Percentiles rank a stretch among this genome's conserved stretches.
Evolutionary conservation across 2,329 filamentous ascomycete species (phyloP).

Genomic region (Claviceps purpurea): DNA sequence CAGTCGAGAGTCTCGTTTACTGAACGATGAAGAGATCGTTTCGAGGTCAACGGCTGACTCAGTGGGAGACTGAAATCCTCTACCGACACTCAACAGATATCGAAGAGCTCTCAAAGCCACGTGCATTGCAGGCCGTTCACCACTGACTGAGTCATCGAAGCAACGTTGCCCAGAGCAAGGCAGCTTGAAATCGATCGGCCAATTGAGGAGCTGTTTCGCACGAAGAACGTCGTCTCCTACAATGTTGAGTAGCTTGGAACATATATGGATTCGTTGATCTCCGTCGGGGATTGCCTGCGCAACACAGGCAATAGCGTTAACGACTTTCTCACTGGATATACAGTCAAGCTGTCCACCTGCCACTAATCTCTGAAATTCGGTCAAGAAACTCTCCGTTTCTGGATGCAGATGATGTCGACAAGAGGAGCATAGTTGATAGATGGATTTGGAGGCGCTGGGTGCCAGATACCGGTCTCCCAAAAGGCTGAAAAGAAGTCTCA

Average conservation of each 20-base stretch:
- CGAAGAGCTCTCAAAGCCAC: constrained; percentile 44
- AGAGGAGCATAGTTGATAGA: constrained; percentile 60
- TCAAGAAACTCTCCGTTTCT: constrained; percentile 55
- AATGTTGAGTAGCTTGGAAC: constrained; percentile 46
- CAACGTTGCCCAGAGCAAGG: constrained; percentile 16
- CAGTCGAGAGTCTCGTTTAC: constrained; percentile 10
- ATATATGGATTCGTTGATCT: constrained; percentile 35
- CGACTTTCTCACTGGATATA: constrained; percentile 57
- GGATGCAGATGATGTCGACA: constrained; percentile 56
- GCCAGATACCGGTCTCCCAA: constrained; percentile 50
- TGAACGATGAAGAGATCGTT: constrained; percentile 18
- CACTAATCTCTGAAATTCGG: constrained; percentile 55
- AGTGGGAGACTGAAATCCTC: constrained; percentile 54
- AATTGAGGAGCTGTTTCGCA: constrained; percentile 12
- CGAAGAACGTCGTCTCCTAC: constrained; percentile 41
- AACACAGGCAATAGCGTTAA: constrained; percentile 62
- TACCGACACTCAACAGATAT: constrained; percentile 57
- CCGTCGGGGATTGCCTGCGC: constrained; percentile 57
- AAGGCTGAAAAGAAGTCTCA: constrained; percentile 63
- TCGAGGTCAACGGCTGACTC: constrained; percentile 59
- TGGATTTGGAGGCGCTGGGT: constrained; percentile 59
- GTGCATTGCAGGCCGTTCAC: constrained; percentile 35
- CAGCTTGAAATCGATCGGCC: constrained; percentile 3
- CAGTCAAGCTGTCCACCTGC: constrained; percentile 43
- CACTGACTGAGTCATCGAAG: constrained; percentile 19